phyloP scores from a whole-genome alignment of 345 rosid genomes.

The Tarenaya hassleriana region DNA sequence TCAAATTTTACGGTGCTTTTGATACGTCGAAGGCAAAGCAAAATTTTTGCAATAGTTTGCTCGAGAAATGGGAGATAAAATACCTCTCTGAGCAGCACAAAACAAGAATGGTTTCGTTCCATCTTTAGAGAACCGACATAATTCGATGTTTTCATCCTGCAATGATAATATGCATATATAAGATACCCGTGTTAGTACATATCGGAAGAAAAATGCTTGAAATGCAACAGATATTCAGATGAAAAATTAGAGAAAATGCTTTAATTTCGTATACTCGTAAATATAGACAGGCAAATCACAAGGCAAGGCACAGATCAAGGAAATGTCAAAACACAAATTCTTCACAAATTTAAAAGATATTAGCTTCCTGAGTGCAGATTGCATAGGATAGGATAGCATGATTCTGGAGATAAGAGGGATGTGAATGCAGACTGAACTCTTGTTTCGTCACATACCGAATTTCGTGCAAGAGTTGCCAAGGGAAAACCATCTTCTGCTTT shows the following conservation, averaged over 20 bases:
- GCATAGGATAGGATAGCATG: not conserved
- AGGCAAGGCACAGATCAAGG: not conserved
- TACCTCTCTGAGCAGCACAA: constrained; percentile 75
- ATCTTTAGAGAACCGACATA: constrained; percentile 85
- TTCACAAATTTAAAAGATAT: not conserved
- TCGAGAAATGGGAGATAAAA: not conserved
- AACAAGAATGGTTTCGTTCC: constrained; percentile 90
- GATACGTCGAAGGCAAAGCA: constrained; percentile 3
- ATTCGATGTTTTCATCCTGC: constrained; percentile 82
- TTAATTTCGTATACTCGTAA: too few species aligned
- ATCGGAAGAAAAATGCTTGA: not conserved
- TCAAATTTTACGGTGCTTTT: constrained; percentile 18
- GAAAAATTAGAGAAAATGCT: not conserved
- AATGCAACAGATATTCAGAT: not conserved
- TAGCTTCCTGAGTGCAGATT: not conserved
- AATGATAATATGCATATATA: constrained; percentile 11
- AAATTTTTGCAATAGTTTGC: constrained; percentile 2
- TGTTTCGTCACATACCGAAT: constrained; percentile 39
- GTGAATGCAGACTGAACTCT: constrained; percentile 1
- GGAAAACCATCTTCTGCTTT: constrained; percentile 80
- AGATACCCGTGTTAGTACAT: constrained; percentile 2
- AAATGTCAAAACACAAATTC: not conserved
- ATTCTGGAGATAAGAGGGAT: not conserved
- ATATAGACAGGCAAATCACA: too few species aligned
- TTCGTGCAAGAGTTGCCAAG: constrained; percentile 60